Base-by-base conservation (phyloP, 2,329 filamentous ascomycete genomes). In the Alternaria infectoria region DNA sequence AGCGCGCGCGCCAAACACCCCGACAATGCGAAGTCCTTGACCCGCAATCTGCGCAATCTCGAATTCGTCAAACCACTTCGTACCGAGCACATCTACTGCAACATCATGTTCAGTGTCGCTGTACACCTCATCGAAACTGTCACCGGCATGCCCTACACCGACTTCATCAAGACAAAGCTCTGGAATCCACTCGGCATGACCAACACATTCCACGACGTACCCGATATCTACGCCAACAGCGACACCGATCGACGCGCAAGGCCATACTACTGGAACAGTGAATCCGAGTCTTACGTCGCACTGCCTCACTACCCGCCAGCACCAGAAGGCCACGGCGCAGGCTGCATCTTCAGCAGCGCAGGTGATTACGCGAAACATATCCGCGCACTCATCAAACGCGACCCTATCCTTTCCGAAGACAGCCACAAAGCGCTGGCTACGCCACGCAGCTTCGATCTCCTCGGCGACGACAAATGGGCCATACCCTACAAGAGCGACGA, bases 71-170 rank as follows among this genome's bases (percentile, higher is more conserved):
- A 75, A 6, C 66, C 81, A 26, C 74, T 83, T 17, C 79, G 85
- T 12, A 81, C 80, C 0, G 75, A 69, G 11, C 85, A 73, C 52
- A 80, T 85, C 65, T 88, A 88, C 73, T 83, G 80, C 77, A 88
- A 88, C 69, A 74, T 85, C 21, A 84, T 87, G 82, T 88, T 80
- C 70, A 80, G 82, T 36, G 81, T 81, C 1, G 81, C 83, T 0
- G 76, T 81, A n/a, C 81, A 86, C 68, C 76, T 80, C 4, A 69
- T 86, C 8, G 80, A 87, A 71, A 81, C 75, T 3, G 70, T 84
- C 1, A 83, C 82, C 3, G 75, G 75, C 0, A 57, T 69, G 26
- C 2, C 6, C n/a, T 50, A 50, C 28, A 50, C 47, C 25, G 26
- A 50, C 5, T 50, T 50, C 11, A 40, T 40, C 36, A 8, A n/a